Conservation (phyloP, 345 rosid species). For the Brassica napus region DNA sequence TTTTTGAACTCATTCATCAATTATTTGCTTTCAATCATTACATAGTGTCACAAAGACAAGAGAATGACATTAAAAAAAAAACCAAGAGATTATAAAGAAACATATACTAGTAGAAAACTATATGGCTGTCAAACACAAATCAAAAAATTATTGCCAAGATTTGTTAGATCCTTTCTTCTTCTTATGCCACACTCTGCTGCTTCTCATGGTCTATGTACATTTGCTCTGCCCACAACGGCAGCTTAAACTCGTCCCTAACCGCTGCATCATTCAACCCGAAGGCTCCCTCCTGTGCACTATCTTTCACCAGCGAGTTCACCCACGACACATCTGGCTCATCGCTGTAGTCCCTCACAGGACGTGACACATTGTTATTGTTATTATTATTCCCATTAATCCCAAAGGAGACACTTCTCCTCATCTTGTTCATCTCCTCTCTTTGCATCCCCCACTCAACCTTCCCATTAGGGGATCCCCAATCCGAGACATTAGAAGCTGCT, state of each 20-base stretch:
- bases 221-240: slow-evolving; percentile 82
- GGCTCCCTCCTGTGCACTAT: slow-evolving; percentile 50
- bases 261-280: slow-evolving; percentile 39
- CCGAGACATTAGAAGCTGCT: slow-evolving; percentile 55
- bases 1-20: slow-evolving; percentile 29
- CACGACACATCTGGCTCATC: slow-evolving; percentile 93
- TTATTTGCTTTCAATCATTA: slow-evolving; percentile 38
- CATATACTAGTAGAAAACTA: slow-evolving; percentile 20
- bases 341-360: slow-evolving; percentile 35
- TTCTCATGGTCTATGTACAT: slow-evolving; percentile 80
- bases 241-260: slow-evolving; percentile 43
- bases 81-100: slow-evolving; percentile 8
- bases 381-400: slow-evolving; percentile 54
- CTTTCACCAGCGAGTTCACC: slow-evolving; percentile 88
- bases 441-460: slow-evolving; percentile 88
- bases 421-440: slow-evolving; percentile 81
- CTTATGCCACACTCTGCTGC: slow-evolving; percentile 74
- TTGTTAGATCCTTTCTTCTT: slow-evolving; percentile 32
- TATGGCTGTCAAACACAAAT: slow-evolving; percentile 36
- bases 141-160: slow-evolving; percentile 36
- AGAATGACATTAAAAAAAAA: slow-evolving; percentile 28
- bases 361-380: slow-evolving; percentile 9
- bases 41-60: slow-evolving; percentile 40
- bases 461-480: slow-evolving; percentile 84
- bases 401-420: slow-evolving; percentile 80